Evolutionary conservation across 1,284 basidiomycete species (phyloP), one percentile per base, ranked within the genome.

Genomic region (Ceratobasidium sp.): DNA sequence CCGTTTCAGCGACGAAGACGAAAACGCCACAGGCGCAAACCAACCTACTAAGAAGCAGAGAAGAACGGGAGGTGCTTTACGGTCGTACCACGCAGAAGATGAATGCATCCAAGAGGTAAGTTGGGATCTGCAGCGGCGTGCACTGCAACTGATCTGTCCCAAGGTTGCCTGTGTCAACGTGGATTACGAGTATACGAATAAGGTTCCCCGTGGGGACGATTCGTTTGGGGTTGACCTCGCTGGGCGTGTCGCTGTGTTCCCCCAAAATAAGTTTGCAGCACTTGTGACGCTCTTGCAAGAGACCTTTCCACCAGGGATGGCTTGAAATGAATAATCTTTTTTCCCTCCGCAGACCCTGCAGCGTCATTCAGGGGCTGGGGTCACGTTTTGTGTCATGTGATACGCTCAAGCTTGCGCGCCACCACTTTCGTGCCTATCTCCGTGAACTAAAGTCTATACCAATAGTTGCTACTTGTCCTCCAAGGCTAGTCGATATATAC

Each of bases 11-110:
- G 80, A 85, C 19, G 88, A 90, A 53, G 90, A 93, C 80, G 89
- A 90, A 72, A 83, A 87, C 59, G 84, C 73, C 75, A 51, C 60
- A 75, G 19, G 79, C 76, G 60, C 79, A 81, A 7, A 79, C 80
- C 29, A 84, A 80, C 77, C 81, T 79, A 74, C 81, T 79, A 85
- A 83, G 78, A 84, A 85, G 77, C 83, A 84, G 76, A 83, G 83
- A 78, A 80, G 81, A 77, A 76, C 75, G 47, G 80, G 80, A 57
- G 80, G 78, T 51, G 76, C 77, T 36, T 33, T 59, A 78, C 79
- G 60, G 79, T 84, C 89, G 0, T 97, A 94, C 84, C 96, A 98
- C 80, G 91, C 93, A 0, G 96, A 98, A 81, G 96, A 97, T 82
- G 91, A 91, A 64, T 85, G 86, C 67, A 90, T 95, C 63, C 87